Evolutionary conservation across 2,329 filamentous ascomycete species (phyloP).

Genomic region (Aureobasidium sp.): DNA sequence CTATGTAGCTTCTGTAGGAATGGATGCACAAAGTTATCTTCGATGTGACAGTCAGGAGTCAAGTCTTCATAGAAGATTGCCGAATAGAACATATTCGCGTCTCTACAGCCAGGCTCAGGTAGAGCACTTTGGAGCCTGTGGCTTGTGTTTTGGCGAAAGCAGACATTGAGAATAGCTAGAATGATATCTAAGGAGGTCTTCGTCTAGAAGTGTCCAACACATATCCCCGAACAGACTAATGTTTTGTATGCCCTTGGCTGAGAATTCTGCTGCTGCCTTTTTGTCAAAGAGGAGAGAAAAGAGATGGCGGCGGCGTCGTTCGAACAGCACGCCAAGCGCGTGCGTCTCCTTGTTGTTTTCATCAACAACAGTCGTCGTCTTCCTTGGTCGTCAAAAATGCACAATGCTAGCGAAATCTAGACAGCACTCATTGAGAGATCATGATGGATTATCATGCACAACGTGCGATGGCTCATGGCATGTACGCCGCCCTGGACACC

Average conservation of each 20-base stretch:
- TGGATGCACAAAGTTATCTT: neutral
- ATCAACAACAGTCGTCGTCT: neutral
- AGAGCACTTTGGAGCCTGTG: neutral
- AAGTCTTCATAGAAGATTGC: too few species aligned
- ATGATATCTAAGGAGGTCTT: neutral
- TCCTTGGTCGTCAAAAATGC: neutral
- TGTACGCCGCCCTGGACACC: constrained; percentile 56
- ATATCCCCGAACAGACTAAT: neutral
- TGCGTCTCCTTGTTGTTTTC: neutral
- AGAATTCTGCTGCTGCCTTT: neutral
- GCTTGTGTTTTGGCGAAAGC: neutral
- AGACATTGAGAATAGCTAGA: neutral
- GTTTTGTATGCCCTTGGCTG: neutral
- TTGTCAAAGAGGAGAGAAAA: neutral
- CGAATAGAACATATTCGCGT: neutral
- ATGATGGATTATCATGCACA: neutral
- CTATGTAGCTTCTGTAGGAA: neutral
- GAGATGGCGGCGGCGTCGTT: neutral
- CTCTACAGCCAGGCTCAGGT: neutral
- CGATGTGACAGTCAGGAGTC: neutral
- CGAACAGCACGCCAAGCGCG: neutral
- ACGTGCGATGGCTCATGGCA: constrained; percentile 57
- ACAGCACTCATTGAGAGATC: neutral
- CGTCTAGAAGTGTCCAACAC: neutral
- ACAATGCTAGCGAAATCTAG: neutral